Base-by-base conservation (phyloP, 495 filamentous ascomycete species). In the Lindgomyces ingoldianus region DNA sequence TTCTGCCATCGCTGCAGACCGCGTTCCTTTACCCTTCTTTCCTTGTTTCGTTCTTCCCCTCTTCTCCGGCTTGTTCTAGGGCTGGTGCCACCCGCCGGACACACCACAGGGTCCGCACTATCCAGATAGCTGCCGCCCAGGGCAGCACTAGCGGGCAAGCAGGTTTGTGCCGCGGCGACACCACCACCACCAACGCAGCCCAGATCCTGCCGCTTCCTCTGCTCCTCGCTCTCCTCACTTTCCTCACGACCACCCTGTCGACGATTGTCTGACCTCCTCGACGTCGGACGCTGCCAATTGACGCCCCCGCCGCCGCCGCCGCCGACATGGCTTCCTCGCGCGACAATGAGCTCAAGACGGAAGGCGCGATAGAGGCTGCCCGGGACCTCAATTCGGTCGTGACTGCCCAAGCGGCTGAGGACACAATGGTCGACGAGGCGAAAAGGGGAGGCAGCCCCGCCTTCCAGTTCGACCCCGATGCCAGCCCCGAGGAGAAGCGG, bases 391-490 rank as follows among this genome's bases (percentile, higher is more conserved):
- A 88, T 64, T 88, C 83, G 72, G 74, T 72, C 22, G 84, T 91
- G 51, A 84, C 84, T n/a, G 79, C 90, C 21, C 84, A 89, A 22
- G 84, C 84, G 47, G 86, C 87, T 22, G 85, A 96, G 73, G 77
- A 83, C 61, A 82, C 83, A 65, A 77, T 96, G 46, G 81, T 93
- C 26, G 80, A 87, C 4, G 88, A 96, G 73, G 87, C 87, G 66
- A 84, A 81, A 70, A 86, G 87, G 68, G 87, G 87, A 16, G 94
- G 94, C 21, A 82, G 85, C 2, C 79, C 85, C 9, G 93, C 91
- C 54, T 91, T 87, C 74, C 85, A 88, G 69, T 98, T 97, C 77
- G 82, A 98, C 73, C 91, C 94, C 1, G 73, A 96, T 79, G 92
- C 93, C 25, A 86, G 83, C 19, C 83, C 90, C 0, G 90, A 91